Base-by-base conservation (phyloP, 2,329 filamentous ascomycete genomes). In the Sarocladiaceae sp. region DNA sequence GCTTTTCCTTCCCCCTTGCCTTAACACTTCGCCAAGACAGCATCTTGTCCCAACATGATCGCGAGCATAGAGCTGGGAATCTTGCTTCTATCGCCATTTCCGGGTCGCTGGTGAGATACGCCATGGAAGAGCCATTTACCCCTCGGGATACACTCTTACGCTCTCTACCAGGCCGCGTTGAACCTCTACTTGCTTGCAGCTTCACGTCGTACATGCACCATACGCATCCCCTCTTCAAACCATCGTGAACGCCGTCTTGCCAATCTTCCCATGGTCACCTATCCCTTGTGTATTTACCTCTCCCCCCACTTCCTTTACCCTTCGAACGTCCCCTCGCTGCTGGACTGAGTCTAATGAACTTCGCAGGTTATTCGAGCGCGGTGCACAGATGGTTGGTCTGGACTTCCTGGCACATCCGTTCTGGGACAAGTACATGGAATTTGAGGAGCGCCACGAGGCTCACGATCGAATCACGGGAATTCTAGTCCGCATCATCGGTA, bases 371-470 rank as follows among this genome's bases (percentile, higher is more conserved):
- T 97, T 97, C 65, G 93, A 99, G 67, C 88, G 94, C 59, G 94
- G 88, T 56, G 88, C 90, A 25, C 80, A 80, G 26, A 86, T 82
- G 61, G 91, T 96, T 36, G 94, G 94, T 15, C 79, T 97, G 17
- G 94, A 99, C 70, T 99, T 96, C 65, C 78, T 96, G 26, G 87
- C 92, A 2, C 91, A 97, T 66, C 91, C 91, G 1, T 97, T 99
- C 73, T 99, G 94, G 94, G 94, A 99, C 70, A 97, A 96, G 71
- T 99, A 96, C 64, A 83, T 99, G 57, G 94, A 97, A 66, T 97
- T 95, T 63, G 94, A 97, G 67, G 92, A 97, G 66, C 87, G 92
- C 2, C 78, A 93, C 56, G 91, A 96, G 62, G 84, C 87, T 0
- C 82, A 87, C 13, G 89, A 95, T 57, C 90, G 84, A 62, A 89